Percentiles rank a stretch among this genome's conserved stretches.
Evolutionary conservation across 768 basidiomycete species (phyloP).

Genomic region (Sporobolomyces pararoseus): DNA sequence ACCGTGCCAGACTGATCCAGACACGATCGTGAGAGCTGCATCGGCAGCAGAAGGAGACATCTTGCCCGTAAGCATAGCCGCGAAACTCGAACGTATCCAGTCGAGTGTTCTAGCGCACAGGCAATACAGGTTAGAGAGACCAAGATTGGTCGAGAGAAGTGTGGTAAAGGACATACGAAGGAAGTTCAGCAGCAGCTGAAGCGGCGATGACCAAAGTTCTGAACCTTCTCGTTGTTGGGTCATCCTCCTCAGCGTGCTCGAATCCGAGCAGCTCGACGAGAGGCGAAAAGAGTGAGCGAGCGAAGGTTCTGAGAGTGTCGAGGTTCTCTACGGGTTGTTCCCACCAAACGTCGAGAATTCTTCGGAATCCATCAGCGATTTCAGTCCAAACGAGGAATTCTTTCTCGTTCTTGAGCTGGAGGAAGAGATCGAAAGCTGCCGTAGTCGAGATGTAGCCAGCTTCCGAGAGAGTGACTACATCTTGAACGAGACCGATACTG

Average conservation of each 20-base stretch:
- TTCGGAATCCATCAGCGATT: constrained; percentile 59
- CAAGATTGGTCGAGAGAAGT: not conserved
- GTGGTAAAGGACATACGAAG: not conserved
- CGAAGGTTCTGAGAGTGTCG: constrained; percentile 51
- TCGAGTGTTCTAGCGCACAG: not conserved
- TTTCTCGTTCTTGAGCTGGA: constrained; percentile 60
- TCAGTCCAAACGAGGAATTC: constrained; percentile 63
- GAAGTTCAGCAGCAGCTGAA: constrained; percentile 10
- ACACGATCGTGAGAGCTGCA: constrained; percentile 12
- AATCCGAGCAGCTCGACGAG: constrained; percentile 74
- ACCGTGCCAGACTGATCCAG: constrained; percentile 8
- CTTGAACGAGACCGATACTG: constrained; percentile 73
- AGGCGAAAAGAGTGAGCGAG: constrained; percentile 57
- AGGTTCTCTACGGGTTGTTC: constrained; percentile 61
- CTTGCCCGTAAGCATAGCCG: not conserved
- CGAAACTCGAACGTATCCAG: constrained; percentile 11
- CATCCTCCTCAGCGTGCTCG: constrained; percentile 64
- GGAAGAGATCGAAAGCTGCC: constrained; percentile 55
- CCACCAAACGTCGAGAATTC: constrained; percentile 72
- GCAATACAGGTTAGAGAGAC: too few species aligned
- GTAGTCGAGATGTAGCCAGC: constrained; percentile 13
- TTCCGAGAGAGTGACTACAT: constrained; percentile 64
- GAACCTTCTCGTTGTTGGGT: constrained; percentile 43
- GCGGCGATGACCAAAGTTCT: constrained; percentile 11
- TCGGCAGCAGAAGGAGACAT: constrained; percentile 18